Evolutionary conservation across 2,329 filamentous ascomycete species (phyloP), one percentile per base, ranked within the genome.

Genomic region (Cladophialophora psammophila): DNA sequence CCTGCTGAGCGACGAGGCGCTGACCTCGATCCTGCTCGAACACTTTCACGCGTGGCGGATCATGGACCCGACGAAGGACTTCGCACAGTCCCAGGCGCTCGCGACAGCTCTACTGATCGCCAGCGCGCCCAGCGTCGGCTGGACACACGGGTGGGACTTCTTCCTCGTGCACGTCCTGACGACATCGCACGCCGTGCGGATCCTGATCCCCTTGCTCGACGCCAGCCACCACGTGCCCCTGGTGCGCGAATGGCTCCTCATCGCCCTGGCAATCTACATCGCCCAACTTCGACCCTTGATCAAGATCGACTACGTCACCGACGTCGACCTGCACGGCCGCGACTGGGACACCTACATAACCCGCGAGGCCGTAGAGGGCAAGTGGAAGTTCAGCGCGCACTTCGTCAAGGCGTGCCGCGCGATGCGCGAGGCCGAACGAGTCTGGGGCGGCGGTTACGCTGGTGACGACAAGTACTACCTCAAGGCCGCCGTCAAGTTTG

Each of bases 11-110:
- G 82, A 90, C 67, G 86, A 90, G 60, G 90, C 94, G 74, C 83
- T 85, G 13, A 84, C 89, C 0, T 67, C 66, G 13, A 69, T 71
- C 58, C 82, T 97, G 15, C 79, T 97, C 54, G 90, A 96, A 72
- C 92, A 98, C 80, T 98, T 93, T 92, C 95, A 96, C 72, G 89
- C 91, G 2, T 97, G 93, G 94, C 82, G 85, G 9, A 83, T 96
- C 26, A 80, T 84, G 8, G 84, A 94, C 67, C 90, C 91, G 0
- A 83, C 84, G n/a, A 84, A 86, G 71, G 90, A 93, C 74, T 96
- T 98, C 75, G 85, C 88, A 65, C 85, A 91, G 64, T 91, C 89
- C 0, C 87, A 90, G 70, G 80, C 83, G 65, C 78, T 85, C 2
- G 86, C 86, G 2, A 80, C 83, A 0, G 79, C 80, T 0, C 67